These are phyloP conservation scores for Meyerozyma carpophila DNA, from an alignment of 1,139 yeast species.

Conservation along the genomic window DNA sequence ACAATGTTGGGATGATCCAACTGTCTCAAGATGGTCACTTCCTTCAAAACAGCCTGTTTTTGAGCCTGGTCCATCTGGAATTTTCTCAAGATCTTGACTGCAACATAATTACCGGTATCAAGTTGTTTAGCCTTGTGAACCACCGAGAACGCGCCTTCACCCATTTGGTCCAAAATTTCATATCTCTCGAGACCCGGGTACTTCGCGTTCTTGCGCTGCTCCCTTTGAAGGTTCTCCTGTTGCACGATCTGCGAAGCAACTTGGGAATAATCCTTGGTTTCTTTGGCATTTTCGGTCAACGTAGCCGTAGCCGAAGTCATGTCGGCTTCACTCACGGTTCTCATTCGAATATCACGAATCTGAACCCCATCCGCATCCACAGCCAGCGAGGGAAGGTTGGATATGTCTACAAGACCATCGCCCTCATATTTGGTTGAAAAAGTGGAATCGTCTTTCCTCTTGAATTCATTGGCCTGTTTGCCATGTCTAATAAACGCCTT, in stretches of 20 bases:
- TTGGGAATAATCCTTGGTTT: conserved; percentile 37
- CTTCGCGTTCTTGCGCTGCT: conserved; percentile 28
- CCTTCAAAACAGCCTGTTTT: conserved; percentile 50
- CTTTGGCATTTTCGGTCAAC: conserved; percentile 1
- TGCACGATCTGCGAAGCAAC: conserved; percentile 60
- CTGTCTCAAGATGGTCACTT: conserved; percentile 55
- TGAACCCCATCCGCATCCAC: not conserved
- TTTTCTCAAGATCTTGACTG: conserved; percentile 51
- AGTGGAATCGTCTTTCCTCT: conserved; percentile 12
- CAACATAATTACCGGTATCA: conserved; percentile 9
- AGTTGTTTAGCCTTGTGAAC: conserved; percentile 67
- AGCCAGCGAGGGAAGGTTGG: not conserved
- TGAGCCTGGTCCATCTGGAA: conserved; percentile 51
- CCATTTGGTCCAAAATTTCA: conserved; percentile 2
- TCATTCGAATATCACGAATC: conserved; percentile 1
- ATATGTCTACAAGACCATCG: conserved; percentile 2
- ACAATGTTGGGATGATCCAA: conserved; percentile 47
- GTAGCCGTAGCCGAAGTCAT: not conserved
- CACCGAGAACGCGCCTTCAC: conserved; percentile 57
- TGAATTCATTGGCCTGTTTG: conserved; percentile 56
- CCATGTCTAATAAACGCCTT: conserved; percentile 84
- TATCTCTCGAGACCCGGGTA: conserved; percentile 30
- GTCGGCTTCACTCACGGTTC: not conserved
- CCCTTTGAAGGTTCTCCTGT: conserved; percentile 46
- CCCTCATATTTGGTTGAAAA: conserved; percentile 2